phyloP scores from a whole-genome alignment of 2,329 filamentous ascomycete species.

The Dothiorella sarmentorum region DNA sequence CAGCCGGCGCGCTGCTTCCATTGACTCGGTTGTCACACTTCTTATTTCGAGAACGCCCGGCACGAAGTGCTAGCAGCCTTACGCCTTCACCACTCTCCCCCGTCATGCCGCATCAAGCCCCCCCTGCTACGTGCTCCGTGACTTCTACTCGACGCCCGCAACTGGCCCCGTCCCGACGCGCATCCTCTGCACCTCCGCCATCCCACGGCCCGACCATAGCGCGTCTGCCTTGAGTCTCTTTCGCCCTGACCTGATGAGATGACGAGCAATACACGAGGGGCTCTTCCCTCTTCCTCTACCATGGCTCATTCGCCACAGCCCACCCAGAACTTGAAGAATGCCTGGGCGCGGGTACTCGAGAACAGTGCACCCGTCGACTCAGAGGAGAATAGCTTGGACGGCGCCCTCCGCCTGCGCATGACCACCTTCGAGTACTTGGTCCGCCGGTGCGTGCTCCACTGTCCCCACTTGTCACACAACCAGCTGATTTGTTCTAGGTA shows the following conservation, averaged over 20 bases:
- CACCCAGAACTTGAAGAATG: not conserved
- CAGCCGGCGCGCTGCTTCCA: not conserved
- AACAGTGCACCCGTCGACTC: not conserved
- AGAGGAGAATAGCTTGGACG: not conserved
- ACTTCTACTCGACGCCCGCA: not conserved
- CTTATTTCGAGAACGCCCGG: not conserved
- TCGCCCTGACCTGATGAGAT: conserved; percentile 11
- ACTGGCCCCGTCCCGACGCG: not conserved
- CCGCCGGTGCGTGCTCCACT: conserved; percentile 26
- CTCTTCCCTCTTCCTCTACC: conserved; percentile 2
- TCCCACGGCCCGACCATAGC: not conserved
- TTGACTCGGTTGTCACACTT: not conserved
- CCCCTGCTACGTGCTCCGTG: not conserved
- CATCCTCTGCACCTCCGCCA: not conserved
- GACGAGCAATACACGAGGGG: conserved; percentile 15
- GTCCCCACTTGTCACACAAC: conserved; percentile 15
- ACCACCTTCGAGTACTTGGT: conserved; percentile 32
- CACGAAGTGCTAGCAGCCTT: not conserved
- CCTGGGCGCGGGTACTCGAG: conserved; percentile 8
- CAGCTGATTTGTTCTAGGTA: conserved; percentile 53
- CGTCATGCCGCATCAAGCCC: conserved; percentile 3
- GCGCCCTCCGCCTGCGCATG: not conserved
- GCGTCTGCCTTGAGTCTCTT: not conserved
- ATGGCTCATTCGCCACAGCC: conserved; percentile 3
- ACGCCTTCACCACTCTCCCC: not conserved